Evolutionary conservation across 2,329 filamentous ascomycete species (phyloP), one percentile per base, ranked within the genome.

Genomic region (Penicillium concentricum): DNA sequence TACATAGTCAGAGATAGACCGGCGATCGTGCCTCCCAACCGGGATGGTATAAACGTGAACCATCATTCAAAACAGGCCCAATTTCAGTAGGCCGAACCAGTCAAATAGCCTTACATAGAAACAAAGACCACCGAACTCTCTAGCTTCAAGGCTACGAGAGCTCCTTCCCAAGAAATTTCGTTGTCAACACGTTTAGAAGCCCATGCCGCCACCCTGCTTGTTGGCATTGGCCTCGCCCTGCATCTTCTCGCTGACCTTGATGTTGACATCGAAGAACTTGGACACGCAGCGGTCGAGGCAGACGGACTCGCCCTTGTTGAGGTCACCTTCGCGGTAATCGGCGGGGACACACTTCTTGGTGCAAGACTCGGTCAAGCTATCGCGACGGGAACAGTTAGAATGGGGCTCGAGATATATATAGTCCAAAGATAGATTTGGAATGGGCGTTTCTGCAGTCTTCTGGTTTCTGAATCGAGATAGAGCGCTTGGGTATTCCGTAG

Each of bases 211-310:
- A 39, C 79, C 83, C 58, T 86, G 84, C 70, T 84, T 84, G 61
- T 84, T 82, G 70, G 86, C 84, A 47, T 90, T 30, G 48, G 54
- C 90, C 78, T 96, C 90, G 63, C 88, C 86, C 79, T 97, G 92
- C 87, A 97, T 92, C 80, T 95, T 91, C 80, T 97, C 92, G 70
- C 90, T 93, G 58, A 97, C 91, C 82, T 97, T 97, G 82, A 96
- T 87, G 77, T 96, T 96, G 71, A 96, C 92, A 69, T 97, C 93
- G 80, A 99, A 97, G 82, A 97, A 99, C 82, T 99, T 99, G 73
- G 90, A 85, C 57, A 95, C 90, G 80, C 95, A 99, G 72, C 94
- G 91, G 81, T 99, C 94, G 68, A 99, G 87, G 81, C 95, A 99
- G 69, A 99, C 94, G 67, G 89, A 92, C 80, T 99, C 94, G 83